Evolutionary conservation across 805 yeast genomes (phyloP), one percentile per base, ranked within the genome.

Genomic region (Metschnikowia amazonensis): DNA sequence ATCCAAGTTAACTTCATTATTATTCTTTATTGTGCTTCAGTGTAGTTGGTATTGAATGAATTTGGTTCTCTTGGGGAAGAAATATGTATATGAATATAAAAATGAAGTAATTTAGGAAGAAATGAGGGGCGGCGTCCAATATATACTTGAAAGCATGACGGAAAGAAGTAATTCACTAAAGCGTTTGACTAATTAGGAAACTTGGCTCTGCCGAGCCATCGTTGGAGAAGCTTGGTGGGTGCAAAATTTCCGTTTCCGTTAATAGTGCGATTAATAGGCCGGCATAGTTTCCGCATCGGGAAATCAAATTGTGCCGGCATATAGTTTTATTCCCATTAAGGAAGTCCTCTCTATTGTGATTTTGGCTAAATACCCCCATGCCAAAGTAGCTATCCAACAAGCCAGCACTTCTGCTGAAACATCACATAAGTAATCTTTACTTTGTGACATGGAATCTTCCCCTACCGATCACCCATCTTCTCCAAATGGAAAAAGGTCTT

Each of bases 1-100:
- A 48, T 16, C 36, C 42, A 42, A 7, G 44, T 28, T 2, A 56
- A 30, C 44, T 30, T 57, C 60, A 57, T 57, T 18, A 5, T 10
- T 13, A 20, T 14, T 36, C 20, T 17, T 8, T 28, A 5, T 20
- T 21, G n/a, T 34, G 27, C 25, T 34, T 21, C 5, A 18, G 9
- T 25, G 30, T 36, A 21, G 11, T 23, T 6, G 16, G 32, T 13
- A 7, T 8, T 25, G 40, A 36, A 6, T 8, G 31, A 28, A 18
- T 11, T 36, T 17, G 41, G 25, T 28, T 20, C 18, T 30, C 25
- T 16, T 3, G n/a, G 18, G 25, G 28, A 18, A 37, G n/a, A 14
- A 28, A 4, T 23, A 35, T 35, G 27, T 28, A 28, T 28, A 36
- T 9, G 20, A 18, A 17, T 36, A 36, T 8, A 18, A 37, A 21